phyloP scores from a whole-genome alignment of 2,329 filamentous ascomycete species.

The Elsinoe fawcettii region DNA sequence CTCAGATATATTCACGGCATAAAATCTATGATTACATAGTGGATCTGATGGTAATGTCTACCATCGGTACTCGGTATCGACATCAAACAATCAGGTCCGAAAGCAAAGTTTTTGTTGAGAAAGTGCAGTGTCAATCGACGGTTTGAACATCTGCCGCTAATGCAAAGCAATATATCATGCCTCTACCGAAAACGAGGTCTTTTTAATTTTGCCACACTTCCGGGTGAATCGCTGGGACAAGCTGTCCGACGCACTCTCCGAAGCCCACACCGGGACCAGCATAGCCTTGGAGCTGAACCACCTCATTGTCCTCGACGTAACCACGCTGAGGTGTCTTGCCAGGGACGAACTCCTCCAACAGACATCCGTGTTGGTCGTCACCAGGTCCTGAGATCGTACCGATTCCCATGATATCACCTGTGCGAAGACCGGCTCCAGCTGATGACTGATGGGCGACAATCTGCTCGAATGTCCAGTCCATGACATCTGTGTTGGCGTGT shows the following conservation, averaged over 20 bases:
- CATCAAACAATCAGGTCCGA: background rate
- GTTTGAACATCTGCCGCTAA: background rate
- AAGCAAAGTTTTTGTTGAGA: background rate
- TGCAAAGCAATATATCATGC: constrained; percentile 2
- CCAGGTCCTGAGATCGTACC: constrained; percentile 38
- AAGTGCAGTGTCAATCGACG: background rate
- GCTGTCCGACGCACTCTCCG: constrained; percentile 33
- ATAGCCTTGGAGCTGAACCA: constrained; percentile 31
- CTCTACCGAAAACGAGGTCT: background rate
- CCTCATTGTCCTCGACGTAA: constrained; percentile 38
- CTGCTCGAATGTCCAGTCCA: constrained; percentile 42
- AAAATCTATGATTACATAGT: background rate
- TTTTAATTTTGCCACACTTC: constrained; percentile 15
- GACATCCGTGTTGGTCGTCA: constrained; percentile 34
- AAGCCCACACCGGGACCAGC: constrained; percentile 34
- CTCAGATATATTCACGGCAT: constrained; percentile 6
- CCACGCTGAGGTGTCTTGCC: constrained; percentile 29
- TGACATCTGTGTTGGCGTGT: constrained; percentile 29
- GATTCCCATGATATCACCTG: constrained; percentile 38
- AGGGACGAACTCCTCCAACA: constrained; percentile 36
- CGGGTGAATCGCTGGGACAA: constrained; percentile 25
- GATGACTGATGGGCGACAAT: constrained; percentile 38
- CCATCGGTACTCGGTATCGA: background rate
- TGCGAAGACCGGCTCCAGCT: constrained; percentile 35
- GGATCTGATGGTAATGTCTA: background rate